Evolutionary conservation across 768 basidiomycete genomes (phyloP).

Genomic region (Phallus indusiatus): DNA sequence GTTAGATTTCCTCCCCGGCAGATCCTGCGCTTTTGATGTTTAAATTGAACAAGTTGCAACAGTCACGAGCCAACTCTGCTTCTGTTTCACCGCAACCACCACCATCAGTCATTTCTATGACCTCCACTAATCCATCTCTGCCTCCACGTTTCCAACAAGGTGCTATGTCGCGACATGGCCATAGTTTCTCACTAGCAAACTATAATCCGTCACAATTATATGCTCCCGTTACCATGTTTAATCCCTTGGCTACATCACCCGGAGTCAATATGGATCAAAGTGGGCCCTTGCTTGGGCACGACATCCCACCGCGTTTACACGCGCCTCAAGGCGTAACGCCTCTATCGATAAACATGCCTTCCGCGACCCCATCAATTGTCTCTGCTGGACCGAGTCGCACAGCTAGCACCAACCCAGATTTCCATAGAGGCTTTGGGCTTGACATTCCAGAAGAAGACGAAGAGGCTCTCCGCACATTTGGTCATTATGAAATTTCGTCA

Average conservation of each 20-base stretch:
- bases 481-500: neutral
- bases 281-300: conserved; percentile 9
- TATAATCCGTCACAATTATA: conserved; percentile 25
- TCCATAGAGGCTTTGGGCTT: conserved; percentile 69
- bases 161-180: conserved; percentile 44
- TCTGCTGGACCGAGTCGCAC: conserved; percentile 50
- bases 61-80: conserved; percentile 48
- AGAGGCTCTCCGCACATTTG: conserved; percentile 20
- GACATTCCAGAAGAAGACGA: conserved; percentile 73
- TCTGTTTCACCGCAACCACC: conserved; percentile 56
- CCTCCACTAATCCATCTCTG: conserved; percentile 35
- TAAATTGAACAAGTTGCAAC: conserved; percentile 78
- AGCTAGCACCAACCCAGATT: conserved; percentile 52
- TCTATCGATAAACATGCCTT: conserved; percentile 16
- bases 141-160: conserved; percentile 13
- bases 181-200: conserved; percentile 61
- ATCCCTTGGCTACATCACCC: conserved; percentile 58
- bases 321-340: conserved; percentile 15
- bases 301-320: conserved; percentile 15
- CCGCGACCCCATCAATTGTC: conserved; percentile 24
- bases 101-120: conserved; percentile 37
- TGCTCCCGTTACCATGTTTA: conserved; percentile 36
- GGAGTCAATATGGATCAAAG: conserved; percentile 37
- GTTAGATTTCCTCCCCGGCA: neutral
- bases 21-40: conserved; percentile 26